Base-by-base conservation (phyloP, 768 basidiomycete genomes). In the Mycena amicta region DNA sequence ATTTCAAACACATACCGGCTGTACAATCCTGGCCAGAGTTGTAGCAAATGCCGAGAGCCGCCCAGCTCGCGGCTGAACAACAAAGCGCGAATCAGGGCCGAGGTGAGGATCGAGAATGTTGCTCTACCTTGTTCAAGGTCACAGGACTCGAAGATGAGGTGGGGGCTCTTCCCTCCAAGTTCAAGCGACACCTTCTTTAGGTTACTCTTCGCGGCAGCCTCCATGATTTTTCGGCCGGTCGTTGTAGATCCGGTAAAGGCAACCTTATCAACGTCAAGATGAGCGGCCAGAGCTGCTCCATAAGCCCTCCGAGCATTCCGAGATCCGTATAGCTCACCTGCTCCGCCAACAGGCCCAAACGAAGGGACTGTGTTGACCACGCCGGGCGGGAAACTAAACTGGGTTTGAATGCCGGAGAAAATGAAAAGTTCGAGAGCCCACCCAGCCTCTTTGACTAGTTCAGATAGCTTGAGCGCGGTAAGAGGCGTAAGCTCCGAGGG, bases 181-280 rank as follows among this genome's bases (percentile, higher is more conserved):
- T 98, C 96, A 50, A 98, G 81, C 22, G 94, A 94, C 40, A 97
- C 82, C 81, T 96, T 96, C 75, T 98, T 98, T 62, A 98, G 74
- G 75, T 98, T 98, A 66, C 89, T 92, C 71, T 89, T 88, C 6
- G 95, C 93, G 2, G 95, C 93, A 15, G 95, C 93, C 68, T 89
- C 86, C 86, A 94, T 89, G 68, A 98, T 86, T 68, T 89, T 91
- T 23, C 94, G 83, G 23, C 96, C 96, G 4, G 93, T 95, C 55
- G 84, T 68, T 15, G 94, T 95, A 31, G 91, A 93, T 46, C 96
- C 96, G 8, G 96, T 98, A 73, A 98, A 97, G 2, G 95, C 95
- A 60, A 98, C 83, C 74, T 97, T 96, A 77, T 97, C 93, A 47
- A 98, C 89, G 63, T 89, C 91, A 55, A 71, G 81, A 73, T 98